phyloP scores from a whole-genome alignment of 768 basidiomycete genomes.

The Termitomyces sp. region DNA sequence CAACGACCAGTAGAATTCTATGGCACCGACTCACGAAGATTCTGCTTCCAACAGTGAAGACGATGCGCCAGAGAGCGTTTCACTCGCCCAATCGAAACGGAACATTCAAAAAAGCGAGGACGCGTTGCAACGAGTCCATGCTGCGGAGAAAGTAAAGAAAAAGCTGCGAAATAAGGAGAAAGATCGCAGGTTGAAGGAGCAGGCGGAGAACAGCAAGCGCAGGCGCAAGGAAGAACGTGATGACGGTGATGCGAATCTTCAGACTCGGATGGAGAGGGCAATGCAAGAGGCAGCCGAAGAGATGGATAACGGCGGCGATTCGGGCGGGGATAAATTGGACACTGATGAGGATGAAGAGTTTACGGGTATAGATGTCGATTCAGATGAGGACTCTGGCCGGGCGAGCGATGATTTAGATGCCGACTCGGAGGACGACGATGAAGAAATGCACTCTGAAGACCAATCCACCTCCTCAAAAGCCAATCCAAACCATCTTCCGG shows the following conservation, averaged over 20 bases:
- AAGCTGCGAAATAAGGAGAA: constrained; percentile 14
- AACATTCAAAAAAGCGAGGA: constrained; percentile 12
- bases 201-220: constrained; percentile 16
- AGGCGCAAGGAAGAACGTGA: background rate
- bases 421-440: constrained; percentile 21
- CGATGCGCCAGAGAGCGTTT: constrained; percentile 18
- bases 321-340: constrained; percentile 23
- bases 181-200: constrained; percentile 17
- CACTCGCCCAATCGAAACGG: constrained; percentile 18
- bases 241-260: constrained; percentile 5
- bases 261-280: constrained; percentile 15
- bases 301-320: constrained; percentile 19
- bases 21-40: constrained; percentile 7
- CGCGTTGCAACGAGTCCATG: constrained; percentile 8
- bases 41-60: constrained; percentile 18
- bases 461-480: constrained; percentile 16
- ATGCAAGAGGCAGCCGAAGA: constrained; percentile 19
- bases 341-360: constrained; percentile 18
- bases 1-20: background rate
- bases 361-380: constrained; percentile 18
- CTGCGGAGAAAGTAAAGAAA: constrained; percentile 16
- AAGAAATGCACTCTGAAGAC: constrained; percentile 18
- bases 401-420: constrained; percentile 1
- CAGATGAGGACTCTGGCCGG: constrained; percentile 12
- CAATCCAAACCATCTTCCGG: constrained; percentile 55